phyloP scores from a whole-genome alignment of 31 red algal genomes.

The Endocladia muricata region DNA sequence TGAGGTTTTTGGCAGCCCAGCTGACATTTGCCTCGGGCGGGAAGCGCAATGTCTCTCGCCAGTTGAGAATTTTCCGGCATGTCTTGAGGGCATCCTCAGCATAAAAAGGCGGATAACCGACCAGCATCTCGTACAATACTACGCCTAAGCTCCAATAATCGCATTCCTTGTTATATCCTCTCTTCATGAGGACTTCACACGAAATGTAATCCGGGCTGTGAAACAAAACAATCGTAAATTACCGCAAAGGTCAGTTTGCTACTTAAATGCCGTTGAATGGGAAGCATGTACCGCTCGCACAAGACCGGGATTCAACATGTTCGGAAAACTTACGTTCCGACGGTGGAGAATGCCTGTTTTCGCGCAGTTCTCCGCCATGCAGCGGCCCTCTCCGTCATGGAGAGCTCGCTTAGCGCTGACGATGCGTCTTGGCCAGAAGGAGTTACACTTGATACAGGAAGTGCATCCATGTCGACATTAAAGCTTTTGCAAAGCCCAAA shows the following conservation, averaged over 20 bases:
- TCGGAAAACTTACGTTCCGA: slow-evolving; percentile 88
- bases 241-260: no score
- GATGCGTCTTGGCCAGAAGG: slow-evolving; percentile 9
- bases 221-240: no score
- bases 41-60: slow-evolving; percentile 86
- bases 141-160: slow-evolving; percentile 99
- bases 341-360: slow-evolving; percentile 92
- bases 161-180: slow-evolving; percentile 97
- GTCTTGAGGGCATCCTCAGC: slow-evolving; percentile 96
- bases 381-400: slow-evolving; percentile 80
- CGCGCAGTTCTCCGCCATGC: slow-evolving; percentile 78
- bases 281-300: no score
- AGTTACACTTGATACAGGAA: slow-evolving; percentile 36
- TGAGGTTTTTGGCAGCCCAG: slow-evolving; percentile 83
- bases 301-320: no score
- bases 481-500: slow-evolving; percentile 99
- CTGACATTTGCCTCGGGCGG: slow-evolving; percentile 89
- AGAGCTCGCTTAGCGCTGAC: slow-evolving; percentile 51
- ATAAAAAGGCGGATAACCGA: slow-evolving; percentile 98
- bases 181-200: slow-evolving; percentile 91
- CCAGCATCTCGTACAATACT: slow-evolving; percentile 97
- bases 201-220: slow-evolving; percentile 96
- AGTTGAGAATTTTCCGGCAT: slow-evolving; percentile 95
- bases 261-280: no score
- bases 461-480: slow-evolving; percentile 50